A percentile compares a stretch with the other conserved stretches of the same genome.
Evolutionary conservation across 805 yeast genomes (phyloP).

Genomic region (Priceomyces castillae): DNA sequence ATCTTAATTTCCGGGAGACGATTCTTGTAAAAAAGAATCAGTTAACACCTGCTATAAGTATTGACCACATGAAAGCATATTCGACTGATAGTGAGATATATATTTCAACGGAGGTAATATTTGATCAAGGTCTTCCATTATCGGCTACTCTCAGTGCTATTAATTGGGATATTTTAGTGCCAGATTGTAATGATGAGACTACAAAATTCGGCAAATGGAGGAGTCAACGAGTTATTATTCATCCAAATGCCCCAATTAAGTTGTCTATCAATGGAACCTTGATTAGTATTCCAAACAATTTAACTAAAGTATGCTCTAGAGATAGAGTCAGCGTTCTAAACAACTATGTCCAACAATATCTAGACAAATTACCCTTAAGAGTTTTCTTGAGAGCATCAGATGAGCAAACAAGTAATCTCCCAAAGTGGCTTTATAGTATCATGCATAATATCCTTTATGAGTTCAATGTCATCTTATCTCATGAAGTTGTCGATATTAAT

Average conservation of each 20-base stretch:
- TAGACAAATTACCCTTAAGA: constrained; percentile 16
- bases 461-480: constrained; percentile 15
- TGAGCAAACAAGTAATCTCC: constrained; percentile 13
- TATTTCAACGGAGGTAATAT: constrained; percentile 8
- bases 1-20: constrained; percentile 15
- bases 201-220: constrained; percentile 24
- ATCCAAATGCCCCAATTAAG: constrained; percentile 13
- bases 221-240: constrained; percentile 12
- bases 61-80: constrained; percentile 13
- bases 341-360: constrained; percentile 15
- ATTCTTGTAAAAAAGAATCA: constrained; percentile 8
- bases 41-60: constrained; percentile 14
- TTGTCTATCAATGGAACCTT: constrained; percentile 20
- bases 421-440: constrained; percentile 24
- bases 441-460: constrained; percentile 13
- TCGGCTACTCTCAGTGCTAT: constrained; percentile 17
- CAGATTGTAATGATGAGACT: constrained; percentile 22
- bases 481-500: constrained; percentile 1
- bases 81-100: constrained; percentile 10
- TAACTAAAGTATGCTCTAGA: constrained; percentile 19
- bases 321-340: constrained; percentile 19
- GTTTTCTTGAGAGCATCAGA: constrained; percentile 17
- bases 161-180: constrained; percentile 27
- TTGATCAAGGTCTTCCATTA: constrained; percentile 17
- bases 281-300: constrained; percentile 15